These are phyloP conservation scores for Mesembryanthemum crystallinum DNA, from an alignment of 148 eudicot genomes.

Conservation along the genomic window DNA sequence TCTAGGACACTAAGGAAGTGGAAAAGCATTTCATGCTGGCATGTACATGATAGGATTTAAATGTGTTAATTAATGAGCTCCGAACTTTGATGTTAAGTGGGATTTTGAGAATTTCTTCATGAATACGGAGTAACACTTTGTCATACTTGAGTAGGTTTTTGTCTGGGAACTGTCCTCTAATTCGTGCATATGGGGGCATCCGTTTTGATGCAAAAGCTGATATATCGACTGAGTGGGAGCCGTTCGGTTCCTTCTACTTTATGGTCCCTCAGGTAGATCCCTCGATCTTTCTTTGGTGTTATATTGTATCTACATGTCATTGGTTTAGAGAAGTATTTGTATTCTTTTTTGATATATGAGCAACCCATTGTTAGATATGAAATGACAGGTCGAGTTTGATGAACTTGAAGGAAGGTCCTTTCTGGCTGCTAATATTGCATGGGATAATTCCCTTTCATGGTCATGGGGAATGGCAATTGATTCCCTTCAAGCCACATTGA, in stretches of 20 bases:
- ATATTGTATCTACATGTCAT: background rate
- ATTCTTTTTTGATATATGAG: constrained; percentile 30
- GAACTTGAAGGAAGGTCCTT: constrained; percentile 90
- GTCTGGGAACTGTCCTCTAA: constrained; percentile 72
- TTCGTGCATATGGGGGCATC: constrained; percentile 96
- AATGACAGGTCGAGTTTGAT: constrained; percentile 84
- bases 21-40: too few relatives aligned
- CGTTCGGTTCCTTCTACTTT: constrained; percentile 93
- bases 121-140: background rate
- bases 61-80: too few relatives aligned
- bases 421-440: constrained; percentile 80
- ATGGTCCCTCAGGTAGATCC: constrained; percentile 79
- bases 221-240: constrained; percentile 77
- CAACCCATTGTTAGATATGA: constrained; percentile 38
- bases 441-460: constrained; percentile 73
- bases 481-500: constrained; percentile 59
- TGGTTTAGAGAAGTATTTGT: constrained; percentile 9
- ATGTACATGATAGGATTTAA: too few relatives aligned
- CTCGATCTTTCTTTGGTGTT: constrained; percentile 15
- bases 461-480: constrained; percentile 62
- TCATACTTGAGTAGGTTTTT: constrained; percentile 51
- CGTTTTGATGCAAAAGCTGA: constrained; percentile 79
- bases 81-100: background rate
- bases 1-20: too few relatives aligned
- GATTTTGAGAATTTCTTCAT: background rate